A percentile compares a stretch with the other conserved stretches of the same genome.
Evolutionary conservation across 2,329 filamentous ascomycete species (phyloP).

Genomic region (Aspergillus arachidicola): DNA sequence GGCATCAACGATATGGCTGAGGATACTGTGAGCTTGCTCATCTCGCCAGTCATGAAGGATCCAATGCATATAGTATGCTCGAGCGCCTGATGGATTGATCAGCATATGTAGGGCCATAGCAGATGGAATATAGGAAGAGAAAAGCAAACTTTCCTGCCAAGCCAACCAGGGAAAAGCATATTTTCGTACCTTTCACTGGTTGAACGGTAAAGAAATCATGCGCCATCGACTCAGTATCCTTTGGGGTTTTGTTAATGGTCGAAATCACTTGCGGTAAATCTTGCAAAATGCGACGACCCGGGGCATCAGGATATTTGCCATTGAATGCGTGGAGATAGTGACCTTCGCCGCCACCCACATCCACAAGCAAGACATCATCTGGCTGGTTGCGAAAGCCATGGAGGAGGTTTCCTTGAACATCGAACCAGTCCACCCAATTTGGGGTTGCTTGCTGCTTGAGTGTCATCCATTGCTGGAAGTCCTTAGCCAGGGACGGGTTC

Average conservation of each 20-base stretch:
- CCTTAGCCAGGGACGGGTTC: constrained; percentile 15
- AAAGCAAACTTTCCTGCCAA: no score
- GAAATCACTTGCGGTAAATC: no score
- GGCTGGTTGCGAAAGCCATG: no score
- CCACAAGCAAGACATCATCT: no score
- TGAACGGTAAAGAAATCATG: constrained; percentile 28
- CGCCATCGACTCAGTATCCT: constrained; percentile 13
- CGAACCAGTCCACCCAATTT: no score
- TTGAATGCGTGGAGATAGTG: no score
- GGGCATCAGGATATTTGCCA: no score
- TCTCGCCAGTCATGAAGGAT: constrained; percentile 30
- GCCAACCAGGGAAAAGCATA: not conserved
- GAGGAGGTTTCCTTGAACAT: no score
- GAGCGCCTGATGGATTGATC: constrained; percentile 12
- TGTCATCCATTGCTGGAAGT: constrained; percentile 14
- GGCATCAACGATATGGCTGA: constrained; percentile 17
- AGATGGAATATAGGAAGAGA: no score
- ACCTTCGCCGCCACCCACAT: no score
- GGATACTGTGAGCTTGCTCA: constrained; percentile 19
- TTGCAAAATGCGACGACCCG: no score
- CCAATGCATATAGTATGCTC: constrained; percentile 26
- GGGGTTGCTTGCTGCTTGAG: no score
- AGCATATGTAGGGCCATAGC: not conserved
- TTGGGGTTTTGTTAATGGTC: not conserved
- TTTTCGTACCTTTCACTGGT: constrained; percentile 20